Base-by-base conservation (phyloP, 2,329 filamentous ascomycete genomes). In the Talaromyces sp. region DNA sequence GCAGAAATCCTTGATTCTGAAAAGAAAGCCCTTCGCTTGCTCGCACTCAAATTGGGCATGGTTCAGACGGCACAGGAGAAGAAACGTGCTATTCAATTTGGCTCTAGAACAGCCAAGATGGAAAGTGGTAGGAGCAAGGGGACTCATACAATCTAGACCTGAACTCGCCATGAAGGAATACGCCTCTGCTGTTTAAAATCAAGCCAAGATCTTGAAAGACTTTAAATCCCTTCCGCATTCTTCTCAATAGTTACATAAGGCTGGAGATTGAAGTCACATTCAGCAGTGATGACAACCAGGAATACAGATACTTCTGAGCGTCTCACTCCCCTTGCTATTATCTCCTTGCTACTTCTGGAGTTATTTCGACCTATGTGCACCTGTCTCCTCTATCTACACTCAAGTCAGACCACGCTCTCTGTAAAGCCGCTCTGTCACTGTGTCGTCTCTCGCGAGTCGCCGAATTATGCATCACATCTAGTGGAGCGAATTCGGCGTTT, bases 61-160 rank as follows among this genome's bases (percentile, higher is more conserved):
- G 76, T 76, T 2, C 79, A 78, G 6, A 91, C 93, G 1, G 89
- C 94, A 4, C 80, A 80, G n/a, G 93, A 98, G 78, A 97, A 95
- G 84, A 99, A 99, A 79, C 85, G 93, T 73, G 94, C 94, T 19
- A 93, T 93, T 65, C 91, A 95, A 77, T 95, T 95, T 73, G 91
- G 91, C 14, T 87, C 91, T 3, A 83, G 90, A 69, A 93, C 91
- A 3, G 91, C 91, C 14, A 95, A 93, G 80, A 93, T 94, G 88
- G 89, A 92, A 73, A 78, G 73, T 56, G 79, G 82, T 43, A 86
- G 82, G 71, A 85, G 85, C 13, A 92, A 90, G 71, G 90, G 90
- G 0, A 92, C 90, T 3, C 85, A 87, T 5, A 54, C 50, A 24
- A 66, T 66, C 33, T 66, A 57, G 27, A 60, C 22, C 22, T 22